These are phyloP conservation scores for Coemansia sp. DNA, from an alignment of 192 early-diverging fungal species.

Conservation along the genomic window DNA sequence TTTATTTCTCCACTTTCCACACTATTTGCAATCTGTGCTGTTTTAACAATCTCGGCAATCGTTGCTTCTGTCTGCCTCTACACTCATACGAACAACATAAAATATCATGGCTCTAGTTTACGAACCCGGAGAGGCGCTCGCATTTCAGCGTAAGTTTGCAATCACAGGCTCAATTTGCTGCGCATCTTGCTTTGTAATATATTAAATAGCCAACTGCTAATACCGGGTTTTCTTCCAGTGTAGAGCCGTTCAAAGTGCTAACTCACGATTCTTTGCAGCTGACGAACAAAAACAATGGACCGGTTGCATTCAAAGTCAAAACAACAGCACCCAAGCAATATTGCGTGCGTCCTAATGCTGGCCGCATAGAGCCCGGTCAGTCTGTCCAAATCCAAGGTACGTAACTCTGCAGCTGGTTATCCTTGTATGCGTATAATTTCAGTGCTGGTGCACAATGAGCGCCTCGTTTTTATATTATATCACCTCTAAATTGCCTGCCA, in stretches of 20 bases:
- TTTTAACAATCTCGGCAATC: neutral
- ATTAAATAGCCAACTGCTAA: too few species aligned
- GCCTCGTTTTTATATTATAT: too few species aligned
- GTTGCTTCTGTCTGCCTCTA: neutral
- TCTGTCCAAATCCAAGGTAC: constrained; percentile 76
- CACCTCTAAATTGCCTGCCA: too few species aligned
- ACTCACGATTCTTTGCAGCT: constrained; percentile 61
- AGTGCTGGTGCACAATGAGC: too few species aligned
- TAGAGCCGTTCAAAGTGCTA: constrained; percentile 66
- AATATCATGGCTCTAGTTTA: constrained; percentile 60
- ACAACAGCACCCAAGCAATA: constrained; percentile 98
- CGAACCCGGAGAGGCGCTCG: constrained; percentile 57
- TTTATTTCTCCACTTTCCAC: neutral
- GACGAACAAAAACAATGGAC: constrained; percentile 61
- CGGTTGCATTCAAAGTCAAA: constrained; percentile 97
- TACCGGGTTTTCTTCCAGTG: neutral
- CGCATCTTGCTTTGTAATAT: neutral
- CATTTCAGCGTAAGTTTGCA: constrained; percentile 60
- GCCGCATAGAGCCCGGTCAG: constrained; percentile 67
- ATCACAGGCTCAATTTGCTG: neutral
- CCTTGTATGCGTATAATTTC: neutral
- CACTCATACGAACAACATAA: too few species aligned
- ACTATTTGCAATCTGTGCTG: neutral
- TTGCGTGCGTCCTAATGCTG: constrained; percentile 93
- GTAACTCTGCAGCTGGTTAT: neutral